A percentile compares a stretch with the other conserved stretches of the same genome.
Evolutionary conservation across 2,329 filamentous ascomycete genomes (phyloP).

Genomic region (Cytospora leucostoma): DNA sequence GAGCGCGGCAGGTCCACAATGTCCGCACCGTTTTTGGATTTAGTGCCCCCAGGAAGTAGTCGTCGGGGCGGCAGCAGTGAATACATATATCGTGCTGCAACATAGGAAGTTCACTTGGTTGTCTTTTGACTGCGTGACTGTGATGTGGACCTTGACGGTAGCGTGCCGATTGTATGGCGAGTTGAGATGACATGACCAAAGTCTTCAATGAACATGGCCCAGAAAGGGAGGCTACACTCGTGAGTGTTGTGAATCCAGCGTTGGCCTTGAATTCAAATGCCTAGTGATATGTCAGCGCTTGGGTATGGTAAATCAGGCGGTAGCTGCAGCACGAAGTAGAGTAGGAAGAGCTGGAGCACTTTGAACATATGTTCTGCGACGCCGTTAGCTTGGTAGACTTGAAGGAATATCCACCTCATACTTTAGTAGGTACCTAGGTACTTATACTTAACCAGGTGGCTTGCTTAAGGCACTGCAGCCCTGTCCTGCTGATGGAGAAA

Average conservation of each 20-base stretch:
- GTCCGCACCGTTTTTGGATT: constrained; percentile 5
- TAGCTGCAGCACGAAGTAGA: neutral
- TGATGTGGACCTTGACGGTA: neutral
- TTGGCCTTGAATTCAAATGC: too few species aligned
- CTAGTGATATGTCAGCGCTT: too few species aligned
- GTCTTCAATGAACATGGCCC: too few species aligned
- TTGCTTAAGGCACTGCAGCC: neutral
- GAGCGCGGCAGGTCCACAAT: constrained; percentile 3
- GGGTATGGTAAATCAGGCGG: too few species aligned
- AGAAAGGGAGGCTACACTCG: too few species aligned
- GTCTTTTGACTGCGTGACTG: neutral
- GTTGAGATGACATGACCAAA: too few species aligned
- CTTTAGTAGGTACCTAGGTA: too few species aligned
- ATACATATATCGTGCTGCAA: constrained; percentile 3
- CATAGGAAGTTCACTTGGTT: neutral
- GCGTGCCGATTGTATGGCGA: too few species aligned
- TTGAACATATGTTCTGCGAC: neutral
- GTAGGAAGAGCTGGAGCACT: neutral
- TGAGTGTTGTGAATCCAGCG: too few species aligned
- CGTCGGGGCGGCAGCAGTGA: constrained; percentile 14
- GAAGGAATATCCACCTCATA: too few species aligned
- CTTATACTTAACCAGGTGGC: too few species aligned
- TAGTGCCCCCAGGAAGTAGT: constrained; percentile 7
- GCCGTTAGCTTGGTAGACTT: neutral
- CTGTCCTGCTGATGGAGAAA: too few species aligned